Base-by-base conservation (phyloP, 495 filamentous ascomycete genomes). In the Podospora appendiculata region DNA sequence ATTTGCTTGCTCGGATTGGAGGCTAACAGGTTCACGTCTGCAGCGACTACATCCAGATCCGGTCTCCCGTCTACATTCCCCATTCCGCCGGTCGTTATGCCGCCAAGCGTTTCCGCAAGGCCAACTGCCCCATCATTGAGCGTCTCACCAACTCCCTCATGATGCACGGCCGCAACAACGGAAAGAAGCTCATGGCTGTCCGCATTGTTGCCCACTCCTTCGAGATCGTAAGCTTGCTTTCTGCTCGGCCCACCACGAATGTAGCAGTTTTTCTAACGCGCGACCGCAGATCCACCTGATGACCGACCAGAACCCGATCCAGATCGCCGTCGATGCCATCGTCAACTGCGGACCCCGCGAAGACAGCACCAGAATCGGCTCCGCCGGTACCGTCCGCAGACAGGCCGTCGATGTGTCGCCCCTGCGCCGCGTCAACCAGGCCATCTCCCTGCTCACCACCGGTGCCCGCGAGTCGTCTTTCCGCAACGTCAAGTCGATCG, bases 81-180 rank as follows among this genome's bases (percentile, higher is more conserved):
- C 93, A 99, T 82, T 94, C 93, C 59, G 94, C 94, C 66, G 93
- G 93, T 70, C 90, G 93, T 67, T 97, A 96, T 80, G 93, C 93
- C 71, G 84, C 86, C 75, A 99, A 99, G 88, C 87, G 93, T 64
- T 99, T 99, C 89, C 86, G 93, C 79, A 99, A 99, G 84, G 91
- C 94, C 70, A 91, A 97, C 84, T 97, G 93, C 86, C 93, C 93
- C 62, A 97, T 99, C 83, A 95, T 99, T 65, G 93, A 99, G 87
- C 92, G 93, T 72, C 86, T 99, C 55, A 97, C 94, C 79, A 99
- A 99, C 84, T 97, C 93, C 25, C 84, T 99, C 63, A 99, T 99
- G 93, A 97, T 97, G 94, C 95, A 99, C 83, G 93, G 93, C 71
- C 94, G 93, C 77, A 99, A 99, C 86, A 97, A 95, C 88, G 93